Evolutionary conservation across 2,329 filamentous ascomycete species (phyloP), one percentile per base, ranked within the genome.

Genomic region (Verticillium dahliae): DNA sequence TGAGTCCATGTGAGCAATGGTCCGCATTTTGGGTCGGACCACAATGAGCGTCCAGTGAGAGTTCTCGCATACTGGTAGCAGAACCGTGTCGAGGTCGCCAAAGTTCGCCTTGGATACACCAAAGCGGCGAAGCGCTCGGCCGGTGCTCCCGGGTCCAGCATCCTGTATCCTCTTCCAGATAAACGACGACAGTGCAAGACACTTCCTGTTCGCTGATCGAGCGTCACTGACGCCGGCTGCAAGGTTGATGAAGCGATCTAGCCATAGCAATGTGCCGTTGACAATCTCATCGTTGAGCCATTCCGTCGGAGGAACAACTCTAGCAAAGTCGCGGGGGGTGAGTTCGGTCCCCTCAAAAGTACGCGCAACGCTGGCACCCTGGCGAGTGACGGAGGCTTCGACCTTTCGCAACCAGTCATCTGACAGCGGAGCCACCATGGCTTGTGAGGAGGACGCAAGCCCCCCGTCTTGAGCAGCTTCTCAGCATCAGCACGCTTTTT

Each of bases 221-320:
- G 62, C 68, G 65, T 80, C 77, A 58, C 76, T 77, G 60, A 80
- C 80, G 33, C 85, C 85, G 34, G 80, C 81, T 37, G 80, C 75
- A 62, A 79, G 74, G 69, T 89, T 89, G 68, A 87, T 75, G 58
- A 80, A 81, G 15, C 80, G 77, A 57, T 87, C 85, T 14, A 92
- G 75, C 69, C 85, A 83, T 34, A 81, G 74, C 33, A 92, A 78
- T 57, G 85, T 84, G 14, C 84, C 84, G 67, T 91, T 90, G 67
- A 94, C 84, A 58, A 90, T 84, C 67, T 90, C 87, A 71, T 93
- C 90, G 65, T 93, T 92, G 6, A 94, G 80, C 90, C 90, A 94
- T 34, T 78, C 79, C 0, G 74, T 78, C 9, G 76, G 72, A 18
- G 78, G 77, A 15, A 88, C 78, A 7, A 92, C 74, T 56, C 81